Evolutionary conservation across 306 rosid genomes (phyloP).

Genomic region (Castanospermum australe): DNA sequence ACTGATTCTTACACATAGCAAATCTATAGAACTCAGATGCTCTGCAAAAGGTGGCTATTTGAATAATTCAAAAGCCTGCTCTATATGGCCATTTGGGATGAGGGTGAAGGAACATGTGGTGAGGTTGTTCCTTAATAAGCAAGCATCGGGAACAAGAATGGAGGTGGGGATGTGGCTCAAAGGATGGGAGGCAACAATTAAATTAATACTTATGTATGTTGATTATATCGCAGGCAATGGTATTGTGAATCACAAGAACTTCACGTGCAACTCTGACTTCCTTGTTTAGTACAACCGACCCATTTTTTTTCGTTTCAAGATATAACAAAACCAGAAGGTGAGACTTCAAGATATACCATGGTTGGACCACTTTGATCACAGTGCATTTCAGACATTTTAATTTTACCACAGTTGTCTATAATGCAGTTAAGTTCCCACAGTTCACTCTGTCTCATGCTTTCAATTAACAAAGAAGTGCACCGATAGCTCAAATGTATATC

Average conservation of each 20-base stretch:
- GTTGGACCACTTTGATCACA: constrained; percentile 35
- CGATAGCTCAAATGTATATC: background rate
- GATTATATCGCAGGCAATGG: constrained; percentile 44
- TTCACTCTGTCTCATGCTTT: constrained; percentile 26
- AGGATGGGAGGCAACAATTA: background rate
- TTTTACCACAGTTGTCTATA: constrained; percentile 23
- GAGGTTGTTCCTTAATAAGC: constrained; percentile 20
- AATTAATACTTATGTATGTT: constrained; percentile 25
- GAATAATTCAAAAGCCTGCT: background rate
- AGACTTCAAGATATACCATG: constrained; percentile 38
- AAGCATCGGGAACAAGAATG: constrained; percentile 35
- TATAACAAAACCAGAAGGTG: constrained; percentile 32
- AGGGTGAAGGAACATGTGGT: constrained; percentile 41
- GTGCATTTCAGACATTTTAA: constrained; percentile 36
- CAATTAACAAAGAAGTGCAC: background rate
- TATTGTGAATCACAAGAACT: constrained; percentile 58
- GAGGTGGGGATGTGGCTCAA: background rate
- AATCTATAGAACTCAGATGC: background rate
- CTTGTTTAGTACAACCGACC: constrained; percentile 40
- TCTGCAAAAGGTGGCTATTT: constrained; percentile 12
- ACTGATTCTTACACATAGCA: constrained; percentile 37
- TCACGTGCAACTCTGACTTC: constrained; percentile 69
- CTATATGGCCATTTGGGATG: constrained; percentile 8
- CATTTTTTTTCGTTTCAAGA: background rate
- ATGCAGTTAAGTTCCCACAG: constrained; percentile 28